Conservation (phyloP, 2,329 filamentous ascomycete species). For the Sclerotinia nivalis region DNA sequence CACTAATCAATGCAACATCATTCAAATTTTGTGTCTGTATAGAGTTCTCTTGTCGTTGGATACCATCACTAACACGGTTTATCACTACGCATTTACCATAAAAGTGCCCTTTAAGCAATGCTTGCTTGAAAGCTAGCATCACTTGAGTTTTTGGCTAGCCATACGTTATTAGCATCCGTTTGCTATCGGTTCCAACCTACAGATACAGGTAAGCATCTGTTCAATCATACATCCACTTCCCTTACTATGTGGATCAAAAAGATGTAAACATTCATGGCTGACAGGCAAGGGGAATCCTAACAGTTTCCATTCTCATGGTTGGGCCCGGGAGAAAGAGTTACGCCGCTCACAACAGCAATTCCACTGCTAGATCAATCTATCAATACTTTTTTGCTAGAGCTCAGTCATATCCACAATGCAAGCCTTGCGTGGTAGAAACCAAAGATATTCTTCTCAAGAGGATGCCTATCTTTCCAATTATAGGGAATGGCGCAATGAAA, state of each 20-base stretch:
- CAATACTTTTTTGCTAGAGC: not conserved
- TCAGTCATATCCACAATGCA: not conserved
- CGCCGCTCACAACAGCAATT: not conserved
- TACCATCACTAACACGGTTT: not conserved
- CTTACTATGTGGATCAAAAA: not conserved
- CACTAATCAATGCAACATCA: not conserved
- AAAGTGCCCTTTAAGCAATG: not conserved
- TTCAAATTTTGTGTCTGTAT: not conserved
- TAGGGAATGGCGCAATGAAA: not conserved
- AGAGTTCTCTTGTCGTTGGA: not conserved
- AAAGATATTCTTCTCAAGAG: slow-evolving; percentile 4
- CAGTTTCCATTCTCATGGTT: not conserved
- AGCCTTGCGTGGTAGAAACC: not conserved
- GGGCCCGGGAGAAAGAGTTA: not conserved
- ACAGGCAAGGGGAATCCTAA: not conserved
- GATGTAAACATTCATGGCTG: not conserved
- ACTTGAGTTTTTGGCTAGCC: not conserved
- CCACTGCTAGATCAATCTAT: not conserved
- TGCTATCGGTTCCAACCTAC: not conserved
- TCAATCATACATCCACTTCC: not conserved
- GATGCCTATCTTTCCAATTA: not conserved
- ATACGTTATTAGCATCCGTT: not conserved
- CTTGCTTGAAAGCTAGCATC: not conserved
- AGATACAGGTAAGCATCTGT: not conserved
- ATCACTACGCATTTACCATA: not conserved